Base-by-base conservation (phyloP, 2,329 filamentous ascomycete species). In the Colletotrichum acutatum region DNA sequence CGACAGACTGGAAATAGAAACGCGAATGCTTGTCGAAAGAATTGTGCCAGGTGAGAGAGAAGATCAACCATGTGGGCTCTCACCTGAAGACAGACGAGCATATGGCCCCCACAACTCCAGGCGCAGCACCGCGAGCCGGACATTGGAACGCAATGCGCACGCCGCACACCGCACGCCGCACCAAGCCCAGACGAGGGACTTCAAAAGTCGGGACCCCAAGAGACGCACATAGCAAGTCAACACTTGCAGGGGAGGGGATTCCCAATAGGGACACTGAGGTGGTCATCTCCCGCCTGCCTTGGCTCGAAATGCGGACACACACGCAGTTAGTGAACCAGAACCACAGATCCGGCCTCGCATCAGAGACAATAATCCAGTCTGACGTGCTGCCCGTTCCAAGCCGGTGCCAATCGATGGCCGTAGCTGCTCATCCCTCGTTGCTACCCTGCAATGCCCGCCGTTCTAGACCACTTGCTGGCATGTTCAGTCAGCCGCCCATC, bases 41-140 rank as follows among this genome's bases (percentile, higher is more conserved):
- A 26, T 22, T 34, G 70, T 56, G 59, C 68, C 60, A 72, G 70
- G 70, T 72, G 70, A 54, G 60, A 56, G 53, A 64, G 14, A 46
- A 68, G 70, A 65, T 70, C 66, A 65, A 70, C 70, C 59, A 26
- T 60, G 53, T 32, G 66, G 66, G 69, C 60, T 70, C 66, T 26
- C 70, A 72, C 70, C 66, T 72, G 70, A 72, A 37, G 54, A 66
- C 24, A 70, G 32, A 57, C 60, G 66, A 65, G 57, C 46, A 22
- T 57, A 19, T 37, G 52, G 52, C 49, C 69, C 70, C 70, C 70
- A 72, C 70, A 72, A 70, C 59, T 72, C 60, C 61, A 70, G 66
- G 70, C 70, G 70, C 70, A 72, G 70, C 46, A 52, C 46, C 9
- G 60, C 16, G 42, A 63, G 63, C 42, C 66, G 66, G 66, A 72